A percentile compares a stretch with the other conserved stretches of the same genome.
phyloP scores from a whole-genome alignment of 345 rosid genomes.

The Camelina neglecta region DNA sequence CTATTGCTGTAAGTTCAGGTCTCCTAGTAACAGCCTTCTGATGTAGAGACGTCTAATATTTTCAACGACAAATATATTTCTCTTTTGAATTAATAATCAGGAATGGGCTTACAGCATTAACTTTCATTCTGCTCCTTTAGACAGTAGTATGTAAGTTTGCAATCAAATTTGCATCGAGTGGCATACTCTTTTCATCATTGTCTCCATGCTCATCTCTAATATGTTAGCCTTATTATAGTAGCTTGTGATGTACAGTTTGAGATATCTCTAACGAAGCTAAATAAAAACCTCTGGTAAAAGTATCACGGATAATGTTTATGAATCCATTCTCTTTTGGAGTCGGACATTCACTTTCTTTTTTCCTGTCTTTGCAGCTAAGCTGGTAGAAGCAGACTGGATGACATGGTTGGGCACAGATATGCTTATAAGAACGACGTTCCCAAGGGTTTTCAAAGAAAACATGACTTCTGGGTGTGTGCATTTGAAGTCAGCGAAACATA shows the following conservation, averaged over 20 bases:
- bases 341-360: conserved; percentile 23
- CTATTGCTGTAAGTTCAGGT: conserved; percentile 5
- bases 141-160: not conserved
- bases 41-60: conserved; percentile 1
- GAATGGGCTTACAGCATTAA: conserved; percentile 26
- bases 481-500: conserved; percentile 23
- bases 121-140: not conserved
- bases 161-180: not conserved
- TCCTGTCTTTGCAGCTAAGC: conserved; percentile 28
- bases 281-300: conserved; percentile 8
- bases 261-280: conserved; percentile 7
- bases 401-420: conserved; percentile 5
- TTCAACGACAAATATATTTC: not conserved
- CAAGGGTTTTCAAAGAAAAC: not conserved
- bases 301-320: conserved; percentile 7
- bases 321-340: conserved; percentile 21
- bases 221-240: conserved; percentile 14
- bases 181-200: not conserved
- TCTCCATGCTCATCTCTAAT: conserved; percentile 6
- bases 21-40: conserved; percentile 16
- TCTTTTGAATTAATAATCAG: not conserved
- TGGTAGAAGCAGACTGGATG: conserved; percentile 18
- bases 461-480: conserved; percentile 9
- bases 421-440: conserved; percentile 13
- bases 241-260: conserved; percentile 15